Percentiles rank a stretch among this genome's conserved stretches.
Evolutionary conservation across 176 grass and related monocot species (phyloP).

Genomic region (Carex myosuroides): DNA sequence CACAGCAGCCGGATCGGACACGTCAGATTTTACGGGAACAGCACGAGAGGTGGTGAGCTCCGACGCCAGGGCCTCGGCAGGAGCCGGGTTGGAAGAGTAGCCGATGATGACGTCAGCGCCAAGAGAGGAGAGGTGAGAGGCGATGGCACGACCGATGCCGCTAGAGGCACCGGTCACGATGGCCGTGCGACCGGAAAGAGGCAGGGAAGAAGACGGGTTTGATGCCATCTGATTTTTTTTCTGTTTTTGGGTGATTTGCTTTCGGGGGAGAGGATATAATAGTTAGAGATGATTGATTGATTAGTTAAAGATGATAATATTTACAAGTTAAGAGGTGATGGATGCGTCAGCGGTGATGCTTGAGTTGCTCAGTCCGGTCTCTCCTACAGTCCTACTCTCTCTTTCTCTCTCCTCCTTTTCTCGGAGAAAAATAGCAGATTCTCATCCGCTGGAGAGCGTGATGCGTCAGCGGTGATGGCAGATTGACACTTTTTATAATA

Average conservation of each 20-base stretch:
- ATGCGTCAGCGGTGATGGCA: no score
- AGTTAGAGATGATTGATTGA: not conserved
- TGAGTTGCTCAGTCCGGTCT: not conserved
- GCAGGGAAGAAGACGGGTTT: not conserved
- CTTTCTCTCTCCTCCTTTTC: no score
- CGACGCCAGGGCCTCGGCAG: conserved; percentile 40
- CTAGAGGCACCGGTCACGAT: conserved; percentile 58
- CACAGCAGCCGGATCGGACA: conserved; percentile 38
- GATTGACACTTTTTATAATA: no score
- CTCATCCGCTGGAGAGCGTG: no score
- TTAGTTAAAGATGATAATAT: no score
- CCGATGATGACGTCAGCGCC: conserved; percentile 53
- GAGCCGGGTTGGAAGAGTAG: conserved; percentile 41
- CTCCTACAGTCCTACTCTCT: no score
- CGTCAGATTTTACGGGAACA: conserved; percentile 34
- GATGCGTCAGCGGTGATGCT: no score
- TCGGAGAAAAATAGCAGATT: no score
- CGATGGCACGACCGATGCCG: conserved; percentile 59
- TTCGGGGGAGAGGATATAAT: not conserved
- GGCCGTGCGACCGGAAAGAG: conserved; percentile 48
- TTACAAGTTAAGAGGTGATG: no score
- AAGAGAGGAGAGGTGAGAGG: conserved; percentile 50
- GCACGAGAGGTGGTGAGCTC: conserved; percentile 31
- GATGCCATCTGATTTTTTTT: not conserved
- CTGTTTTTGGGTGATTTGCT: no score